Evolutionary conservation across 169 alveolate genomes (phyloP).

Genomic region (Cryptosporidium ubiquitum): DNA sequence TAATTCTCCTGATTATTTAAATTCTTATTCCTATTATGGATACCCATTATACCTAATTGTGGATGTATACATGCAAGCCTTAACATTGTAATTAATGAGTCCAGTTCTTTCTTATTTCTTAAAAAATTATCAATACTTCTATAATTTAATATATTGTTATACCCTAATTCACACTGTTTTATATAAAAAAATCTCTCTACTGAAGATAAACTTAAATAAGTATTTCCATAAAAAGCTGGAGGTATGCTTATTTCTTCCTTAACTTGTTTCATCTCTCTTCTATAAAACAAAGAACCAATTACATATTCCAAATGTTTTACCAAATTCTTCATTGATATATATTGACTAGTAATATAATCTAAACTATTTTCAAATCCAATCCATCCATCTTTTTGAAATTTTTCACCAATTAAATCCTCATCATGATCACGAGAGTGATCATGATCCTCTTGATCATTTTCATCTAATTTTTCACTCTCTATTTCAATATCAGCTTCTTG

Average conservation of each 20-base stretch:
- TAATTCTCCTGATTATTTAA: background rate
- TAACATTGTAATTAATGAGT: slow-evolving; percentile 68
- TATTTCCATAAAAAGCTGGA: slow-evolving; percentile 35
- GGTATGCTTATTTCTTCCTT: slow-evolving; percentile 44
- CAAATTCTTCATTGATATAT: background rate
- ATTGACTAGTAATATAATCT: background rate
- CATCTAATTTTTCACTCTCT: too few species aligned
- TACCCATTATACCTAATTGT: slow-evolving; percentile 78
- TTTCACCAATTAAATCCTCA: background rate
- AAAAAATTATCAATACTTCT: background rate
- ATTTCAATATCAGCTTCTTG: background rate
- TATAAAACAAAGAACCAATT: slow-evolving; percentile 31
- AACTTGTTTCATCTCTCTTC: slow-evolving; percentile 65
- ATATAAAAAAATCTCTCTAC: slow-evolving; percentile 78
- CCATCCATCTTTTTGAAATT: background rate
- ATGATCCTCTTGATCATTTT: background rate
- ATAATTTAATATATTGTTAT: background rate
- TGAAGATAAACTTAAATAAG: slow-evolving; percentile 67
- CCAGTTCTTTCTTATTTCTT: slow-evolving; percentile 71
- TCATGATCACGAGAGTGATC: background rate
- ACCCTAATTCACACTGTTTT: slow-evolving; percentile 72
- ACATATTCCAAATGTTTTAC: slow-evolving; percentile 11
- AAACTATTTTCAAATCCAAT: background rate
- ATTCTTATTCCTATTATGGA: background rate
- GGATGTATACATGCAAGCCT: slow-evolving; percentile 80